A percentile compares a stretch with the other conserved stretches of the same genome.
phyloP scores from a whole-genome alignment of 2,329 filamentous ascomycete species.

The Colletotrichum paranaense region DNA sequence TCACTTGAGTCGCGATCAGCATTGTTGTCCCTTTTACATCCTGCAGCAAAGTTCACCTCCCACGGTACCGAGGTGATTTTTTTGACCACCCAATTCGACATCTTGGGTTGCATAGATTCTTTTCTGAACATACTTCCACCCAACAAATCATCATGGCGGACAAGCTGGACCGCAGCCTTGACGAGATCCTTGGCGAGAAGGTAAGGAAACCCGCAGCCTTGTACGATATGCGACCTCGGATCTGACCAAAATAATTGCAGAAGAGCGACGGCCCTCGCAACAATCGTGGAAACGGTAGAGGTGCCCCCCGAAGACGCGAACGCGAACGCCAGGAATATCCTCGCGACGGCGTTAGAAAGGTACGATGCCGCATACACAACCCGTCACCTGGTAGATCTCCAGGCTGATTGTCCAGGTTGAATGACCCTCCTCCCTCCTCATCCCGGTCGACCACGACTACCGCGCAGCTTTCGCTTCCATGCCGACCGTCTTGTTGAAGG shows the following conservation, averaged over 20 bases:
- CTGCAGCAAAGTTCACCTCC: conserved; percentile 15
- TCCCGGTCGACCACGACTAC: conserved; percentile 35
- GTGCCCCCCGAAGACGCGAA: conserved; percentile 40
- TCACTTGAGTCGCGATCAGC: conserved; percentile 1
- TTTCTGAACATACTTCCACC: not conserved
- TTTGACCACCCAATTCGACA: not conserved
- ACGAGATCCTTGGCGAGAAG: conserved; percentile 67
- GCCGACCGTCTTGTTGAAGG: conserved; percentile 22
- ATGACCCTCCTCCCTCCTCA: conserved; percentile 31
- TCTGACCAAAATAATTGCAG: conserved; percentile 29
- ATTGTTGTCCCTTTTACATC: conserved; percentile 15
- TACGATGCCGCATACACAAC: conserved; percentile 48
- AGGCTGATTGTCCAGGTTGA: conserved; percentile 32
- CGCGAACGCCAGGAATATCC: conserved; percentile 63
- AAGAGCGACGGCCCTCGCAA: conserved; percentile 49
- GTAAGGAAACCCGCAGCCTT: conserved; percentile 47
- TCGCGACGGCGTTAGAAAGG: conserved; percentile 93
- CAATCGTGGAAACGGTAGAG: conserved; percentile 44
- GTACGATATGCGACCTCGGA: conserved; percentile 13
- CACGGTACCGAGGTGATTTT: not conserved
- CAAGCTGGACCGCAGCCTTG: conserved; percentile 66
- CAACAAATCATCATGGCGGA: conserved; percentile 44
- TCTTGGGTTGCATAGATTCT: not conserved
- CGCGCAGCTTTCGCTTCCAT: conserved; percentile 13
- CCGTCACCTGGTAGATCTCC: conserved; percentile 1